These are phyloP conservation scores for Ceraceosorus guamensis DNA, from an alignment of 1,284 basidiomycete species.

Conservation along the genomic window DNA sequence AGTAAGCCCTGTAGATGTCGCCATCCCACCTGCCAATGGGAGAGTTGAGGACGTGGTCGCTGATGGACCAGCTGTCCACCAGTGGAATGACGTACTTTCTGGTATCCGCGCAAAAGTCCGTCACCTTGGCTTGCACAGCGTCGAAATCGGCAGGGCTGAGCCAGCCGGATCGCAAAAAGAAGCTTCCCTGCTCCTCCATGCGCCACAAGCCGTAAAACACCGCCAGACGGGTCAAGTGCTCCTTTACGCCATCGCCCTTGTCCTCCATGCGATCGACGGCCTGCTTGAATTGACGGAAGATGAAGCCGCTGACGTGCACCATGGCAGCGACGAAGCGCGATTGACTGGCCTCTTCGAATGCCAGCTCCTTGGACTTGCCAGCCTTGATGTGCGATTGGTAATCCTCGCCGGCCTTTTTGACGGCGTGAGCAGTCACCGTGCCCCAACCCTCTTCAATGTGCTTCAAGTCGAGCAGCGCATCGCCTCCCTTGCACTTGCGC, in stretches of 20 bases:
- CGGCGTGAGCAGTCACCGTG: slow-evolving; percentile 54
- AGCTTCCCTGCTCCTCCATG: slow-evolving; percentile 56
- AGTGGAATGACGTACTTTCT: slow-evolving; percentile 53
- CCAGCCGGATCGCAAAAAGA: slow-evolving; percentile 54
- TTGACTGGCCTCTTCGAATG: slow-evolving; percentile 56
- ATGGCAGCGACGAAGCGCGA: slow-evolving; percentile 56
- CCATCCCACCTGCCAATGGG: slow-evolving; percentile 51
- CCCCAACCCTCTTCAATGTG: slow-evolving; percentile 54
- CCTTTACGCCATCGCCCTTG: slow-evolving; percentile 35
- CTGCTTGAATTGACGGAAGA: slow-evolving; percentile 47
- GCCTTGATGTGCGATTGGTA: slow-evolving; percentile 50
- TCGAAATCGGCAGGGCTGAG: slow-evolving; percentile 52
- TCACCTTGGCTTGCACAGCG: slow-evolving; percentile 51
- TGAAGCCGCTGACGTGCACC: slow-evolving; percentile 47
- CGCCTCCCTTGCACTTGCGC: slow-evolving; percentile 49
- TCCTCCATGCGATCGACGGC: slow-evolving; percentile 38
- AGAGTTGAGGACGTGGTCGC: slow-evolving; percentile 58
- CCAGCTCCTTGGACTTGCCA: slow-evolving; percentile 54
- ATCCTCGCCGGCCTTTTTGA: slow-evolving; percentile 55
- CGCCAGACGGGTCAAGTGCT: slow-evolving; percentile 32
- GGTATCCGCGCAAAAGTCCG: slow-evolving; percentile 53
- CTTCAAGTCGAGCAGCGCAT: slow-evolving; percentile 51
- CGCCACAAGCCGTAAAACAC: slow-evolving; percentile 53
- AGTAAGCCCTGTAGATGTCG: slow-evolving; percentile 45
- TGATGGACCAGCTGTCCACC: slow-evolving; percentile 55